phyloP scores from a whole-genome alignment of 805 yeast species.

The Kurtzmaniella fragi region DNA sequence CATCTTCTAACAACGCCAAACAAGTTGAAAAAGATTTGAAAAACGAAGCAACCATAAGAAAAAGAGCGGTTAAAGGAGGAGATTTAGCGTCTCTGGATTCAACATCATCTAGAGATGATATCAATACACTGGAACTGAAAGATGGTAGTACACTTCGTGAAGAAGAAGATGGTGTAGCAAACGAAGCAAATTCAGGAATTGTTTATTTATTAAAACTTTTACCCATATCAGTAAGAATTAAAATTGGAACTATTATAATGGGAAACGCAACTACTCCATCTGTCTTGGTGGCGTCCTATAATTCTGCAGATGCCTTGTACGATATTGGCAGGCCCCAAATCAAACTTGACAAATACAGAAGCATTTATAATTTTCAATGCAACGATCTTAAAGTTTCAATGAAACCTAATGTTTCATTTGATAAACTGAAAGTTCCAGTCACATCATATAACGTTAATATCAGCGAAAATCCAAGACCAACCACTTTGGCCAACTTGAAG shows the following conservation, averaged over 20 bases:
- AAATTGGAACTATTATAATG: constrained; percentile 66
- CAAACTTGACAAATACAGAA: constrained; percentile 51
- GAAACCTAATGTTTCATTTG: constrained; percentile 67
- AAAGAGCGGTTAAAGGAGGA: constrained; percentile 2
- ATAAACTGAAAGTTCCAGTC: constrained; percentile 12
- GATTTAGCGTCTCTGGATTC: no score
- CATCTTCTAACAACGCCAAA: no score
- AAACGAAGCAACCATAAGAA: constrained; percentile 1
- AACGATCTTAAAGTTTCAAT: constrained; percentile 54
- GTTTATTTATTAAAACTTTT: constrained; percentile 29
- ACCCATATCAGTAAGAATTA: constrained; percentile 60
- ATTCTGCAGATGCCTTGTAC: constrained; percentile 47
- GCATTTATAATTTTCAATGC: constrained; percentile 39
- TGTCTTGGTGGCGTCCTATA: constrained; percentile 57
- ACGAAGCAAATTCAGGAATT: constrained; percentile 1
- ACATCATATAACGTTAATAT: neutral
- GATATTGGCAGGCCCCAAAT: constrained; percentile 50
- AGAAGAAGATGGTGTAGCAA: neutral
- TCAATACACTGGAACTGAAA: neutral
- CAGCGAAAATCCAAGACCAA: constrained; percentile 5
- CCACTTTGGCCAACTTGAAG: neutral
- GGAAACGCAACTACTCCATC: constrained; percentile 82
- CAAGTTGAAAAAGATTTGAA: constrained; percentile 13
- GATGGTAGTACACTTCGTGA: neutral
- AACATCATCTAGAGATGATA: no score